A percentile compares a stretch with the other conserved stretches of the same genome.
Evolutionary conservation across 768 basidiomycete species (phyloP).

Genomic region (Tulasnella sp.): DNA sequence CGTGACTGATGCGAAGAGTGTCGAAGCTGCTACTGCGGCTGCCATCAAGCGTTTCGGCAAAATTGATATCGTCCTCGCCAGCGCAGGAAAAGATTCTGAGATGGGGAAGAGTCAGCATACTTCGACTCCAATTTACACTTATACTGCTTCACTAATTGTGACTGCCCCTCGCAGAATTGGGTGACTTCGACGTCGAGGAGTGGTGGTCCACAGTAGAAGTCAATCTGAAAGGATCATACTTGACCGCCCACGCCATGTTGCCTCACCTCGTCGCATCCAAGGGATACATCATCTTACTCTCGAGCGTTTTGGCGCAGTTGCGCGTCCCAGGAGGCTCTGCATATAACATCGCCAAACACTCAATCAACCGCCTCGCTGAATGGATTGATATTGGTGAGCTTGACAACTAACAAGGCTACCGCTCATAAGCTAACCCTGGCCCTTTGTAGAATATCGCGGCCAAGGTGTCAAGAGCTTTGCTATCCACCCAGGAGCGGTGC

Average conservation of each 20-base stretch:
- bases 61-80: slow-evolving; percentile 26
- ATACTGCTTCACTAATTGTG: background rate
- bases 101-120: background rate
- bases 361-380: slow-evolving; percentile 8
- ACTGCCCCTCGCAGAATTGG: background rate
- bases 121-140: background rate
- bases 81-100: slow-evolving; percentile 21
- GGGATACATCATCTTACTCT: slow-evolving; percentile 18
- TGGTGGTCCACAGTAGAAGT: background rate
- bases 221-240: background rate
- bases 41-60: slow-evolving; percentile 23
- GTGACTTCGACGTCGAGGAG: background rate
- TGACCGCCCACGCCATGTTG: background rate
- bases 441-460: background rate
- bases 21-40: slow-evolving; percentile 22
- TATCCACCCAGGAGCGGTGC: slow-evolving; percentile 15
- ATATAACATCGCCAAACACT: slow-evolving; percentile 14
- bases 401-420: too few relatives aligned
- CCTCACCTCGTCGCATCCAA: background rate
- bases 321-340: slow-evolving; percentile 7
- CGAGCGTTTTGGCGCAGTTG: slow-evolving; percentile 3
- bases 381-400: slow-evolving; percentile 14
- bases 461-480: slow-evolving; percentile 7
- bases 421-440: background rate
- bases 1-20: slow-evolving; percentile 20